Conservation (phyloP, 2,329 filamentous ascomycete genomes). For the Aspergillus tubingensis region DNA sequence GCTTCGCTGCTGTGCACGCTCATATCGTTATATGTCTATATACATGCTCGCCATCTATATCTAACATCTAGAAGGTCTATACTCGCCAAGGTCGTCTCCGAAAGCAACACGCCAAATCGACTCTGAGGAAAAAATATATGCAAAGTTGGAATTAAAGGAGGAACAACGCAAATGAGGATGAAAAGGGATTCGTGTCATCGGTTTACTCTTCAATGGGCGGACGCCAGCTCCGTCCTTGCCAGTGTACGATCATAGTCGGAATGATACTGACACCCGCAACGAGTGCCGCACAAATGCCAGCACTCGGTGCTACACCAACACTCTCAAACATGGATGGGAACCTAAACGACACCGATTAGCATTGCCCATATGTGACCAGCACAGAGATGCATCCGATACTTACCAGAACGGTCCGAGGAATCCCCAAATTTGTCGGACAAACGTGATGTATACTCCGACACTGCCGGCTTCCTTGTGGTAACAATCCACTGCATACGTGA, state of each 20-base stretch:
- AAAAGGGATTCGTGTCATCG: not conserved
- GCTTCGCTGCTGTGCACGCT: not conserved
- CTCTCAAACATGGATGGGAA: constrained; percentile 39
- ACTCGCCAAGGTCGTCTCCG: not conserved
- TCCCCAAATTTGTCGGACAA: constrained; percentile 51
- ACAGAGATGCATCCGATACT: constrained; percentile 11
- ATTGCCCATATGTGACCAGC: not conserved
- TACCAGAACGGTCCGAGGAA: constrained; percentile 45
- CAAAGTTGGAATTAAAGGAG: not conserved
- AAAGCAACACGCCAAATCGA: not conserved
- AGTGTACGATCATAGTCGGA: constrained; percentile 35
- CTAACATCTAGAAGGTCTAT: constrained; percentile 5
- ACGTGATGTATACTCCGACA: constrained; percentile 63
- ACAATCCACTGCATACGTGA: constrained; percentile 63
- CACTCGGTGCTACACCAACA: constrained; percentile 34
- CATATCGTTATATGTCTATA: not conserved
- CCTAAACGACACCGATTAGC: constrained; percentile 27
- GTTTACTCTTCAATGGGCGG: constrained; percentile 8
- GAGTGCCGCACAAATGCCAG: constrained; percentile 34
- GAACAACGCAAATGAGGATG: not conserved
- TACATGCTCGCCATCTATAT: constrained; percentile 3
- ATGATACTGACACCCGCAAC: constrained; percentile 35
- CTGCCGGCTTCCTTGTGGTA: constrained; percentile 57
- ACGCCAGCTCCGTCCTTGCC: constrained; percentile 29
- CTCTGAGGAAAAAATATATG: not conserved